Percentiles rank a stretch among this genome's conserved stretches.
phyloP scores from a whole-genome alignment of 306 rosid genomes.

The Acacia melanoxylon region DNA sequence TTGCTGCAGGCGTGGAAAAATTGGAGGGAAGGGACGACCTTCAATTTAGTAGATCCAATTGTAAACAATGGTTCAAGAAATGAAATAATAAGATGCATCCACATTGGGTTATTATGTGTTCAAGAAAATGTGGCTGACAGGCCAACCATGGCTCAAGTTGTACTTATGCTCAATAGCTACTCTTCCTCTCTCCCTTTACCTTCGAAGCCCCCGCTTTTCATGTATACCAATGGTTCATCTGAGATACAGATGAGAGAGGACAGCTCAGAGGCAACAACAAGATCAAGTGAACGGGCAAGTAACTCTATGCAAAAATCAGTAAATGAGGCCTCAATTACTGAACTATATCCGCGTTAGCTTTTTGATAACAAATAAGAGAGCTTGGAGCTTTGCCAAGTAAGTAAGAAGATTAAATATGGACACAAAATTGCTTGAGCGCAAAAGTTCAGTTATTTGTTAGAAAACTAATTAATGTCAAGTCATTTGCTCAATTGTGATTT shows the following conservation, averaged over 20 bases:
- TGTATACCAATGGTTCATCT: no score
- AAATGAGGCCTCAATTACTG: not conserved
- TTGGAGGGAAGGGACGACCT: not conserved
- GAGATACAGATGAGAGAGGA: not conserved
- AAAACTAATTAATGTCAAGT: no score
- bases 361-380: no score
- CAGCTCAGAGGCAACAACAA: not conserved
- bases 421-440: no score
- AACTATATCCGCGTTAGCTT: not conserved
- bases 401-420: no score
- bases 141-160: not conserved
- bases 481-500: no score
- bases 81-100: not conserved
- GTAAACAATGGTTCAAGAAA: not conserved
- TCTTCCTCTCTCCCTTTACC: not conserved
- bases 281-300: not conserved
- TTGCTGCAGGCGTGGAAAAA: not conserved
- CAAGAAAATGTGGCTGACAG: not conserved
- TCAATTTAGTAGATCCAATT: not conserved
- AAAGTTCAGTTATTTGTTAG: no score
- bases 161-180: not conserved
- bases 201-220: not conserved
- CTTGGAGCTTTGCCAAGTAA: no score
- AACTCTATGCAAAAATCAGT: not conserved
- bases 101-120: not conserved